Evolutionary conservation across 345 rosid species (phyloP), one percentile per base, ranked within the genome.

Genomic region (Triadica sebifera): DNA sequence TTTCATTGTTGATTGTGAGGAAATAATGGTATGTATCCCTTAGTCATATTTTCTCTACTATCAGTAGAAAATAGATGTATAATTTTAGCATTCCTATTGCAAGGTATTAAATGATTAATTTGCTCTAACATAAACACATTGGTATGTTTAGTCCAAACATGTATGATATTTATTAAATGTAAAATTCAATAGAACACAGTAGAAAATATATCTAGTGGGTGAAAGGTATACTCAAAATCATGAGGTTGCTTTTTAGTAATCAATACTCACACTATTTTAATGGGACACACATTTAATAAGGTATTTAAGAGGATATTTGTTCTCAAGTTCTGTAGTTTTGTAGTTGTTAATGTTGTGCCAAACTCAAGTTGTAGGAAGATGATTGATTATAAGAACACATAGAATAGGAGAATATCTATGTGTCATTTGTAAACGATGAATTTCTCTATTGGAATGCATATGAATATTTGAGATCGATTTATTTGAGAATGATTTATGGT

Each of bases 1-100:
- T 83, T 94, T 94, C 81, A 90, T 94, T 47, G 74, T 93, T 37
- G 83, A 92, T 79, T 89, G 91, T 57, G 97, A 90, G 79, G 91
- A 88, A 46, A 74, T 90, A 71, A 73, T 94, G 90, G 98, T 94
- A 87, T 25, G 80, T 75, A 43, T 68, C 58, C 38, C 39, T 29
- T 0, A 10, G 8, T 67, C 47, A 20, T 53, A 15, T n/a, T 60
- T 43, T 46, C 51, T 51, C 61, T 53, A 57, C 51, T 57, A 6
- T 22, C 60, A 39, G 0, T 17, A n/a, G 69, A 20, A 71, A 8
- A 63, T 25, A 49, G 56, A 16, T 38, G 56, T 12, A 39, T 67
- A n/a, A 4, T 37, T 76, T 53, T 64, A 56, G 58, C 47, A n/a
- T n/a, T n/a, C n/a, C n/a, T n/a, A n/a, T n/a, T n/a, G n/a, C n/a